Conservation (phyloP, 192 early-diverging fungal species). For the Mortierella alpina region DNA sequence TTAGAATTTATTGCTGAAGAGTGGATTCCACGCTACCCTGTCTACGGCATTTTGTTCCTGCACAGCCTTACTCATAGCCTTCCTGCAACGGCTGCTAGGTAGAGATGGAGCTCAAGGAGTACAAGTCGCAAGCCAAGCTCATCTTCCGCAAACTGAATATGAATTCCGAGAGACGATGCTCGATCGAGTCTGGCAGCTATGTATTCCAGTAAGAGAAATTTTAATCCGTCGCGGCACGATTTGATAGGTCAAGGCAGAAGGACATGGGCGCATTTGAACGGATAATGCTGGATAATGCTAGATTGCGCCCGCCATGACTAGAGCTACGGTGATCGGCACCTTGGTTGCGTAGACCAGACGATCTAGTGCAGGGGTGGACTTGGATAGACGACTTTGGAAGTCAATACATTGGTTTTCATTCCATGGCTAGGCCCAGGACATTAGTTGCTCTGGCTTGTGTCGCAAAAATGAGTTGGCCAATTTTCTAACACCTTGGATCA, state of each 20-base stretch:
- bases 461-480: too few relatives aligned
- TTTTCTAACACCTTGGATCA: too few relatives aligned
- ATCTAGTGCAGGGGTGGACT: too few relatives aligned
- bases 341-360: too few relatives aligned
- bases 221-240: slow-evolving; percentile 37
- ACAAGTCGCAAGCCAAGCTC: slow-evolving; percentile 94
- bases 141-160: slow-evolving; percentile 89
- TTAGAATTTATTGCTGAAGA: not conserved
- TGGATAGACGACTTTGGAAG: too few relatives aligned
- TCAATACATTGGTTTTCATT: not conserved
- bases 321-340: not conserved
- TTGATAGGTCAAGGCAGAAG: slow-evolving; percentile 23
- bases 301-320: too few relatives aligned
- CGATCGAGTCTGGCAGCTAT: slow-evolving; percentile 92
- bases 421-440: not conserved
- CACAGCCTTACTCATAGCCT: not conserved
- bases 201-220: slow-evolving; percentile 81
- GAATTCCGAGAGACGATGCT: slow-evolving; percentile 91
- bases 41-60: not conserved
- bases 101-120: slow-evolving; percentile 88
- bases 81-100: slow-evolving; percentile 45
- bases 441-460: too few relatives aligned
- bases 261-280: not conserved
- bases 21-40: not conserved
- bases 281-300: not conserved